Base-by-base conservation (phyloP, 108 stramenopile species). In the Thalassiosira profunda region DNA sequence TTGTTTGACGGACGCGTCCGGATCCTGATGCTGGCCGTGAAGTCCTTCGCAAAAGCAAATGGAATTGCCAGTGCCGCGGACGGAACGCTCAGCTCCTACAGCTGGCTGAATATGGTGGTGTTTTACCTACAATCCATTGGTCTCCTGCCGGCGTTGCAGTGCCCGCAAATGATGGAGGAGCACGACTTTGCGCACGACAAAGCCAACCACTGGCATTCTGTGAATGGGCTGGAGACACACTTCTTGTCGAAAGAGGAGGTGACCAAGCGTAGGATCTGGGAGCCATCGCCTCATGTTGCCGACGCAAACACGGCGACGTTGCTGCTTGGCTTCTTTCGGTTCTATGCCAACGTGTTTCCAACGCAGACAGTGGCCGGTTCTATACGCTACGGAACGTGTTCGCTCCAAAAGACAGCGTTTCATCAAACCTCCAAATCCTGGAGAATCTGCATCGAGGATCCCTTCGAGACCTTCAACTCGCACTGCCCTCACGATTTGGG, bases 401-500 rank as follows among this genome's bases (percentile, higher is more conserved):
- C 54, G 11, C 26, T 86, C 23, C 82, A 77, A 14, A 89, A 89
- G 55, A 74, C 90, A 14, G 60, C 62, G 1, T 84, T 90, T 33
- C 55, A 38, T 11, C 70, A 82, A 37, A 47, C 64, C 1, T 63
- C 54, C 12, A 72, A 58, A 36, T 46, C 74, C 25, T 81, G 87
- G 83, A 68, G 83, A 30, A 54, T 79, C 6, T 67, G 67, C 44
- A 76, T 95, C n/a, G 94, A 95, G 63, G 94, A 95, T 74, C 91
- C 91, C 11, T 95, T 95, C 65, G 94, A 95, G 66, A 92, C 94
- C 2, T 86, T 70, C 57, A 76, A 84, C 35, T 86, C 86, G 15
- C 86, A 89, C 46, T 79, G 79, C 48, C 91, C 88, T 0, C 94
- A 95, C 43, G 89, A 95, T 72, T 57, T 95, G 12, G 88, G 86